Percentiles rank a stretch among this genome's conserved stretches.
Conservation (phyloP, 352 stramenopile species). For the Elongisporangium senticosum region DNA sequence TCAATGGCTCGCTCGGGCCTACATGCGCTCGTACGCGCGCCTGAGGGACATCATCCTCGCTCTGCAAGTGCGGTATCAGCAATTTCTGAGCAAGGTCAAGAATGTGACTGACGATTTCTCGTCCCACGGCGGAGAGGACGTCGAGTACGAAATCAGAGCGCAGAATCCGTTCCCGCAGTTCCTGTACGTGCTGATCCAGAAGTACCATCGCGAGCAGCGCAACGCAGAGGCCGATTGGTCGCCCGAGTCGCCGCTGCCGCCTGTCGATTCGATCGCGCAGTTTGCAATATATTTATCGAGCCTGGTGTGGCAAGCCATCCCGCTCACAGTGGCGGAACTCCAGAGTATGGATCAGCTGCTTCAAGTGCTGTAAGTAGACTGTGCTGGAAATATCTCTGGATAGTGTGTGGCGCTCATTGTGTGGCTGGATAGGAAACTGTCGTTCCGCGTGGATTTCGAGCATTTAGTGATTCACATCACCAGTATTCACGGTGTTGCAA, state of each 20-base stretch:
- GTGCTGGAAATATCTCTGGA: not conserved
- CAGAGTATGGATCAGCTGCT: constrained; percentile 66
- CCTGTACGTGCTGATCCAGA: constrained; percentile 75
- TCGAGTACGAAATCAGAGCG: constrained; percentile 80
- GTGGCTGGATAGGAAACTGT: constrained; percentile 21
- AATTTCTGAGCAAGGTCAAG: not conserved
- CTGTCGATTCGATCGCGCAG: constrained; percentile 75
- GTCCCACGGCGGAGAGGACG: constrained; percentile 49
- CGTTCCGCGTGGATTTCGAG: constrained; percentile 29
- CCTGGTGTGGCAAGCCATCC: constrained; percentile 39
- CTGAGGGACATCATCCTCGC: constrained; percentile 41
- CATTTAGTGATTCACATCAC: not conserved
- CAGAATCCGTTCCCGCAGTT: constrained; percentile 73
- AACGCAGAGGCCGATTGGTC: constrained; percentile 48
- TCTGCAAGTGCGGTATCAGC: constrained; percentile 46
- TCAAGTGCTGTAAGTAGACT: constrained; percentile 74
- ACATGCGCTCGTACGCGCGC: constrained; percentile 51
- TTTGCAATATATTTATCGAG: constrained; percentile 77
- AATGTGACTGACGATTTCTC: not conserved
- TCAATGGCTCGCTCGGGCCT: constrained; percentile 63
- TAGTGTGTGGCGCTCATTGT: not conserved
- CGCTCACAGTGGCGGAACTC: constrained; percentile 61
- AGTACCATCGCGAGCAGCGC: constrained; percentile 73
- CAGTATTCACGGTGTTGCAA: not conserved
- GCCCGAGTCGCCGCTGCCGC: constrained; percentile 44